phyloP scores from a whole-genome alignment of 2,329 filamentous ascomycete genomes.

The Epichloe festucae region DNA sequence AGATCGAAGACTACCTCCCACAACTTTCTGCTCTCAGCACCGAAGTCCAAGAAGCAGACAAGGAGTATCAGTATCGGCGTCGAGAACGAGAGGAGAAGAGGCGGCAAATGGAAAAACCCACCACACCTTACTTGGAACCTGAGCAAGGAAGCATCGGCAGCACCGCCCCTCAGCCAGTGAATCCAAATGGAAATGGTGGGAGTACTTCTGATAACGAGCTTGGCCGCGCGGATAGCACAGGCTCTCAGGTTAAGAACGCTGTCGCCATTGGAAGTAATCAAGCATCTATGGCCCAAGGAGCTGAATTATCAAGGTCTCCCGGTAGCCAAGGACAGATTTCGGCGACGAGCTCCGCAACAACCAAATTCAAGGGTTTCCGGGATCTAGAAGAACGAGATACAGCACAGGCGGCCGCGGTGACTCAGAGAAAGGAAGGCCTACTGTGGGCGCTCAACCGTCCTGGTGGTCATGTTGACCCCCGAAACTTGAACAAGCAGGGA shows the following conservation, averaged over 20 bases:
- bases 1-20: constrained; percentile 73
- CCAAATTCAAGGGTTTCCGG: constrained; percentile 79
- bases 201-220: constrained; percentile 55
- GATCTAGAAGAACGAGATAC: constrained; percentile 77
- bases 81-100: constrained; percentile 95
- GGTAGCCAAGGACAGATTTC: constrained; percentile 35
- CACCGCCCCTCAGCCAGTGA: constrained; percentile 17
- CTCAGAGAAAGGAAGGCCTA: constrained; percentile 80
- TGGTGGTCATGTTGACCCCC: constrained; percentile 87
- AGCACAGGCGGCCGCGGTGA: constrained; percentile 30
- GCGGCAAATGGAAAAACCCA: constrained; percentile 77
- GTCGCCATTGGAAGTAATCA: constrained; percentile 29
- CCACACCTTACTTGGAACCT: constrained; percentile 57
- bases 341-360: constrained; percentile 36
- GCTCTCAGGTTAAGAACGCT: constrained; percentile 49
- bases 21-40: constrained; percentile 78
- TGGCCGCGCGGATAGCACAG: constrained; percentile 59
- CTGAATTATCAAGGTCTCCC: constrained; percentile 43
- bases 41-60: constrained; percentile 88
- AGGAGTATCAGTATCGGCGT: constrained; percentile 89
- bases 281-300: constrained; percentile 16
- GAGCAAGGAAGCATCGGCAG: constrained; percentile 39
- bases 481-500: constrained; percentile 88
- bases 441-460: constrained; percentile 90
- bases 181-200: constrained; percentile 31